Evolutionary conservation across 1,284 basidiomycete species (phyloP).

Genomic region (Hymenochaete sp.): DNA sequence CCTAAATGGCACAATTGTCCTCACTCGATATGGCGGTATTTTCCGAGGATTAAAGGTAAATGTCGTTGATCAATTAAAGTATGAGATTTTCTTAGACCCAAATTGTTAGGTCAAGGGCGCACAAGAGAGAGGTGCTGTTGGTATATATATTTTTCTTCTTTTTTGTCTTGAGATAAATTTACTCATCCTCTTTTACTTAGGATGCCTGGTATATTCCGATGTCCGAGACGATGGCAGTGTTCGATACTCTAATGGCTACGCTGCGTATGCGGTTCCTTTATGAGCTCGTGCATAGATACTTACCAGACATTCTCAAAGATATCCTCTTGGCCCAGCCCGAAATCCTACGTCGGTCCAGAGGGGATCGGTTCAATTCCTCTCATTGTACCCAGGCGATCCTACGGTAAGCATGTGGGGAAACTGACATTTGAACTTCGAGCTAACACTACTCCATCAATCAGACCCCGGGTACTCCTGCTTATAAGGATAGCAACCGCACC

Average conservation of each 20-base stretch:
- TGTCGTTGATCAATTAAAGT: conserved; percentile 13
- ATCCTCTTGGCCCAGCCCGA: conserved; percentile 83
- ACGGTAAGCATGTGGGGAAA: background rate
- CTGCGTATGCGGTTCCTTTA: conserved; percentile 31
- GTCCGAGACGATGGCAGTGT: conserved; percentile 83
- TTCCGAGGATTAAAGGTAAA: conserved; percentile 80
- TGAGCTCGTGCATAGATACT: background rate
- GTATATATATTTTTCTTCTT: no score
- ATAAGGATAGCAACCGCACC: conserved; percentile 72
- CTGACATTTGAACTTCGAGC: background rate
- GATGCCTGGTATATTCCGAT: conserved; percentile 77
- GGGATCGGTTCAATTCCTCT: conserved; percentile 80
- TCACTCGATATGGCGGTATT: conserved; percentile 72
- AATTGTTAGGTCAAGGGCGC: conserved; percentile 81
- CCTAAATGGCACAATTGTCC: conserved; percentile 72
- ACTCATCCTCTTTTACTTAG: no score
- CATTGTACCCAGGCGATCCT: conserved; percentile 77
- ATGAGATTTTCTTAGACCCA: no score
- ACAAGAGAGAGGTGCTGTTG: conserved; percentile 73
- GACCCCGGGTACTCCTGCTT: conserved; percentile 84
- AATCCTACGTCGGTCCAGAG: conserved; percentile 81
- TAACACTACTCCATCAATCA: background rate
- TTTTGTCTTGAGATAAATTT: no score
- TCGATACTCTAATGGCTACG: conserved; percentile 70
- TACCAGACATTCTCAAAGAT: conserved; percentile 2